Evolutionary conservation across 139 green algal species (phyloP).

Genomic region (Tetradesmus lagerheimii): DNA sequence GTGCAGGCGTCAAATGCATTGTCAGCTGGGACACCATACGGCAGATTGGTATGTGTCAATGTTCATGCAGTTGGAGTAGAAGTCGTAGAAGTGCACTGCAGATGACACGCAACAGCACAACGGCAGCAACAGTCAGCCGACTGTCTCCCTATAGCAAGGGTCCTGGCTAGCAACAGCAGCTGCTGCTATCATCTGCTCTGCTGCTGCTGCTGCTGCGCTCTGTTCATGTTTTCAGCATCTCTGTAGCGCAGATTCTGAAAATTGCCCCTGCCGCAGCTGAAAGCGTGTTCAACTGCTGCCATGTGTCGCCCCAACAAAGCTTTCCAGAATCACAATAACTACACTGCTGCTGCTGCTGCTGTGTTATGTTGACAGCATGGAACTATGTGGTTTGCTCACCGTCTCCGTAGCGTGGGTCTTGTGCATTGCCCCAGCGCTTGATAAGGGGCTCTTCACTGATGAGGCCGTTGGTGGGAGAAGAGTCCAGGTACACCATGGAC

Average conservation of each 20-base stretch:
- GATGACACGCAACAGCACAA: no score
- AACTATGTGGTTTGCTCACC: conserved; percentile 14
- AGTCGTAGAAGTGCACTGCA: no score
- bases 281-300: background rate
- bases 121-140: no score
- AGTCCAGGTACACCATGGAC: conserved; percentile 74
- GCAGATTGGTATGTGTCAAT: no score
- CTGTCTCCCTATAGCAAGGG: no score
- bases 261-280: conserved; percentile 57
- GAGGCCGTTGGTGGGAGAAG: conserved; percentile 71
- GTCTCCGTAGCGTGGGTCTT: conserved; percentile 49
- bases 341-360: conserved; percentile 16
- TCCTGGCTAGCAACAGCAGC: no score
- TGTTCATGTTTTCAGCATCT: conserved; percentile 2
- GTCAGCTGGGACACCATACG: no score
- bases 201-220: conserved; percentile 6
- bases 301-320: no score
- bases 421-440: conserved; percentile 57
- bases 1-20: no score
- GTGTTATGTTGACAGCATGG: background rate
- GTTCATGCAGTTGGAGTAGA: no score
- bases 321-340: no score
- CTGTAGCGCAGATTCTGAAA: conserved; percentile 38
- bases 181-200: background rate
- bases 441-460: conserved; percentile 51